Conservation (phyloP, 106 monocot species). For the Dioscorea alata region DNA sequence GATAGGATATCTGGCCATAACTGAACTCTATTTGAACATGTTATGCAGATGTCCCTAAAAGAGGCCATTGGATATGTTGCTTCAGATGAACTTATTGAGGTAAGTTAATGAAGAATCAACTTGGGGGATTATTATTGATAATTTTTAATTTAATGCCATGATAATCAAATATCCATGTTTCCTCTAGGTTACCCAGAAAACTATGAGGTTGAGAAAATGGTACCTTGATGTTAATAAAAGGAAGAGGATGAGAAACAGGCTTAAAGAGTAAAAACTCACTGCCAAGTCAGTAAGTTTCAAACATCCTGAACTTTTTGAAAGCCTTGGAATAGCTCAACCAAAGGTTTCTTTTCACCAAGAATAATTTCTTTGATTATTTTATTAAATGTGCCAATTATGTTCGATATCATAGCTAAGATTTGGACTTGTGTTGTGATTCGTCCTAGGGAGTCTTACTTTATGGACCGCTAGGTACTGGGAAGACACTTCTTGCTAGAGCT, state of each 20-base stretch:
- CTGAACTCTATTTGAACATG: no score
- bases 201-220: slow-evolving; percentile 70
- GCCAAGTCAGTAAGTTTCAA: slow-evolving; percentile 21
- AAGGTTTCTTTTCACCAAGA: slow-evolving; percentile 40
- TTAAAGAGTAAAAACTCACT: slow-evolving; percentile 44
- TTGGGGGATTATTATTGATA: background rate
- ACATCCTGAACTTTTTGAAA: slow-evolving; percentile 96
- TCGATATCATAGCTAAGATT: no score
- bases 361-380: no score
- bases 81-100: slow-evolving; percentile 93
- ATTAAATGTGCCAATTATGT: no score
- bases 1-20: no score
- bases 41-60: slow-evolving; percentile 79
- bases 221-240: slow-evolving; percentile 79
- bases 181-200: slow-evolving; percentile 82
- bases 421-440: no score
- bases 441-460: slow-evolving; percentile 88
- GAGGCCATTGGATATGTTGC: slow-evolving; percentile 98
- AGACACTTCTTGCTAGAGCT: slow-evolving; percentile 87
- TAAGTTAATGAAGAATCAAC: slow-evolving; percentile 16
- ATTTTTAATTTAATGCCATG: background rate
- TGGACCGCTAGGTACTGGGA: slow-evolving; percentile 95
- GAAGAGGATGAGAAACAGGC: slow-evolving; percentile 79
- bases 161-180: background rate
- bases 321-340: slow-evolving; percentile 96